A percentile compares a stretch with the other conserved stretches of the same genome.
These are phyloP conservation scores for Theobroma cacao DNA, from an alignment of 345 rosid genomes.

Conservation along the genomic window DNA sequence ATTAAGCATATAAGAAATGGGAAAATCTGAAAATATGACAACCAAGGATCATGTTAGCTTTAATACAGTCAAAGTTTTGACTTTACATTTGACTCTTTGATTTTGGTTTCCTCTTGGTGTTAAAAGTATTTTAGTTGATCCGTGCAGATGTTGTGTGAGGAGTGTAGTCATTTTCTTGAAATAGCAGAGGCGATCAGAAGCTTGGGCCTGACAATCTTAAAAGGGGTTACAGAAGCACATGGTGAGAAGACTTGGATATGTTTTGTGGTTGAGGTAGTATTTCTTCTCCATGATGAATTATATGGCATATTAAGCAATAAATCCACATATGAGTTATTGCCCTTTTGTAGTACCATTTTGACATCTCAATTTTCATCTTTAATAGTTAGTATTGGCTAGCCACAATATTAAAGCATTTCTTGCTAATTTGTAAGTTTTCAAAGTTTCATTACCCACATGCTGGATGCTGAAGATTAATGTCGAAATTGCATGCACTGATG, in stretches of 20 bases:
- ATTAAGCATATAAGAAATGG: not conserved
- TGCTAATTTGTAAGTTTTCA: not conserved
- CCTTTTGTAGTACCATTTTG: not conserved
- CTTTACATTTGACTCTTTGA: not conserved
- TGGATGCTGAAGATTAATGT: not conserved
- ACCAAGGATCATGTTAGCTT: not conserved
- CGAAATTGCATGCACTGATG: not conserved
- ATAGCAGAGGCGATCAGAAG: conserved; percentile 85
- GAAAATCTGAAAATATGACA: conserved; percentile 2
- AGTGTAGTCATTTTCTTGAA: conserved; percentile 89
- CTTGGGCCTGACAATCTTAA: conserved; percentile 80
- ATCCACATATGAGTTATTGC: not conserved
- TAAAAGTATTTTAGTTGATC: conserved; percentile 20
- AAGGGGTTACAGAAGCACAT: conserved; percentile 77
- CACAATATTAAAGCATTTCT: not conserved
- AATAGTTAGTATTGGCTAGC: not conserved
- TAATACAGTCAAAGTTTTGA: not conserved
- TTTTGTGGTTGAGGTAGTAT: conserved; percentile 86
- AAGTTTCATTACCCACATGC: not conserved
- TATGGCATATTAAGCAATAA: not conserved
- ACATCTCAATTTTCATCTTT: not conserved
- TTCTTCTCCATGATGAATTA: conserved; percentile 15
- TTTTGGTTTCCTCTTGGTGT: not conserved
- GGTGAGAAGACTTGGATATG: conserved; percentile 82
- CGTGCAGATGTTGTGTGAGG: conserved; percentile 88